phyloP scores from a whole-genome alignment of 225 moss, liverwort and hornwort genomes.

The Marchantia paleacea region DNA sequence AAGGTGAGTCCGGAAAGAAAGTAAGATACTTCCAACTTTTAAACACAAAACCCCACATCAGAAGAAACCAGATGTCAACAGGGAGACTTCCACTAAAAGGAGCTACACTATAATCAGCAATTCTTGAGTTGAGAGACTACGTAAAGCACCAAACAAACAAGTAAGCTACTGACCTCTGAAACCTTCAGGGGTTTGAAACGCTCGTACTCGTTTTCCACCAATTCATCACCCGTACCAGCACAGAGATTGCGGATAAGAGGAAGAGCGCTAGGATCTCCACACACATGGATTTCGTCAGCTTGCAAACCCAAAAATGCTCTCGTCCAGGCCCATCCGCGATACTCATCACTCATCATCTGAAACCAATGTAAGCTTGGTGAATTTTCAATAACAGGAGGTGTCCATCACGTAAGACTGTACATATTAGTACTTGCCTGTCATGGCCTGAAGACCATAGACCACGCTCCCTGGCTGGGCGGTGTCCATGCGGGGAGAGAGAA shows the following conservation, averaged over 20 bases:
- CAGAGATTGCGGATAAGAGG: slow-evolving; percentile 84
- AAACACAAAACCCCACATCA: too few relatives aligned
- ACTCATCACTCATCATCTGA: slow-evolving; percentile 99
- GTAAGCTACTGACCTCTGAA: slow-evolving; percentile 47
- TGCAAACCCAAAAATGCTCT: slow-evolving; percentile 90
- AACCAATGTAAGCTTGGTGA: neutral
- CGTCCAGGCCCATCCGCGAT: slow-evolving; percentile 99
- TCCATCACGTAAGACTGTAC: too few relatives aligned
- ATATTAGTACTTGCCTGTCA: too few relatives aligned
- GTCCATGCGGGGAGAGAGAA: too few relatives aligned
- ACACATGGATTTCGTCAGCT: slow-evolving; percentile 97
- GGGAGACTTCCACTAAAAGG: too few relatives aligned
- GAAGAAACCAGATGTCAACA: too few relatives aligned
- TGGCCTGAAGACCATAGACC: too few relatives aligned
- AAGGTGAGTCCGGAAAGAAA: neutral
- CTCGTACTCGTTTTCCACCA: slow-evolving; percentile 79
- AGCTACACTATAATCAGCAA: neutral
- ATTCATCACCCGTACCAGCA: slow-evolving; percentile 75
- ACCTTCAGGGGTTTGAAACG: slow-evolving; percentile 85
- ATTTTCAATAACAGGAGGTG: slow-evolving; percentile 1
- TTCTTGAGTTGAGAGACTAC: neutral
- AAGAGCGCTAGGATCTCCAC: slow-evolving; percentile 95
- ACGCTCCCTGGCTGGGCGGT: too few relatives aligned
- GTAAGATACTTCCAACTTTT: too few relatives aligned
- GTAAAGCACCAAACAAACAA: too few relatives aligned